Evolutionary conservation across 768 basidiomycete species (phyloP).

Genomic region (Piloderma croceum): DNA sequence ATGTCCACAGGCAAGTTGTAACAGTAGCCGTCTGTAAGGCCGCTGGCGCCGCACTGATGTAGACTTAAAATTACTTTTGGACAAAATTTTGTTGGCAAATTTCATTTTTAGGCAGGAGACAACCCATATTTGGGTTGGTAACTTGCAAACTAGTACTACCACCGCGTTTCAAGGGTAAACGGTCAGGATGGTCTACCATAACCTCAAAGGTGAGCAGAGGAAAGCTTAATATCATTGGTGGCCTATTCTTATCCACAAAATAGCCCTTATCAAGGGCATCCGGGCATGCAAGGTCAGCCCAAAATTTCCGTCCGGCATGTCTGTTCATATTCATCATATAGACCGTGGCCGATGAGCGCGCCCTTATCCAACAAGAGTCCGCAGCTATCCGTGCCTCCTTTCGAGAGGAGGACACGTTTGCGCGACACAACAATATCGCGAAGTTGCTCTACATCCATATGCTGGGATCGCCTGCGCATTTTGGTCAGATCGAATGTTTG

Average conservation of each 20-base stretch:
- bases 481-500: slow-evolving; percentile 96
- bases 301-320: slow-evolving; percentile 14
- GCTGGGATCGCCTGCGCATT: slow-evolving; percentile 97
- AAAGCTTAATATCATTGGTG: slow-evolving; percentile 1
- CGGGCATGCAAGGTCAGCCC: slow-evolving; percentile 83
- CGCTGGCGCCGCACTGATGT: too few species aligned
- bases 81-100: too few species aligned
- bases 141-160: too few species aligned
- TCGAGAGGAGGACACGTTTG: slow-evolving; percentile 92
- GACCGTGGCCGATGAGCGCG: slow-evolving; percentile 98
- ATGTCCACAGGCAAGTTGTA: too few species aligned
- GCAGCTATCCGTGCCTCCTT: slow-evolving; percentile 96
- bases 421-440: slow-evolving; percentile 95
- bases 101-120: too few species aligned
- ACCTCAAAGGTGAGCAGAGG: slow-evolving; percentile 66
- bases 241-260: slow-evolving; percentile 20
- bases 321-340: slow-evolving; percentile 30
- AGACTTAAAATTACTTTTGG: too few species aligned
- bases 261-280: slow-evolving; percentile 97
- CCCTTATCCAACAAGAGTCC: slow-evolving; percentile 94
- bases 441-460: slow-evolving; percentile 98
- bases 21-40: too few species aligned
- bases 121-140: too few species aligned
- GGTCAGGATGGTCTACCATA: slow-evolving; percentile 67
- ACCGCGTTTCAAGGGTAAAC: too few species aligned